A percentile compares a stretch with the other conserved stretches of the same genome.
These are phyloP conservation scores for Ceratobasidium sp. DNA, from an alignment of 1,284 basidiomycete species.

Conservation along the genomic window DNA sequence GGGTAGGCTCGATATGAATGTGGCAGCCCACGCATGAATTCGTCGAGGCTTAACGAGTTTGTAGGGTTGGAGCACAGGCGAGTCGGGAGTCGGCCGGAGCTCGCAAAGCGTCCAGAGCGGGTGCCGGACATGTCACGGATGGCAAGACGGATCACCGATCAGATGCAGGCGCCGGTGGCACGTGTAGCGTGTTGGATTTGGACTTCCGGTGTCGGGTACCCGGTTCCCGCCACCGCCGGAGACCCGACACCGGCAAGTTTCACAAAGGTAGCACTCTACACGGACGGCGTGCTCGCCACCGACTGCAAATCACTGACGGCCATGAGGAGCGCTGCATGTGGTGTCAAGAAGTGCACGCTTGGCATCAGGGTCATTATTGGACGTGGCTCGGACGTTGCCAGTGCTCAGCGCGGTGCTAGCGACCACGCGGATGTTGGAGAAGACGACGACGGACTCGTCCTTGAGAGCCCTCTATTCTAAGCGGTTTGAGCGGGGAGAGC, in stretches of 20 bases:
- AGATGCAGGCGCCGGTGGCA: conserved; percentile 4
- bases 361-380: conserved; percentile 17
- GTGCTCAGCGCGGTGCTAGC: not conserved
- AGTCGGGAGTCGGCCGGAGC: conserved; percentile 28
- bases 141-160: not conserved
- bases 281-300: not conserved
- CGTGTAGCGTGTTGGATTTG: not conserved
- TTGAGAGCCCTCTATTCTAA: not conserved
- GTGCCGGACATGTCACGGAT: too few species aligned
- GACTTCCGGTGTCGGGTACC: not conserved
- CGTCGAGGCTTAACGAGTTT: too few species aligned
- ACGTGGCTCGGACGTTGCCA: not conserved
- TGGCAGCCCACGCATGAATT: too few species aligned
- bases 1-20: not conserved
- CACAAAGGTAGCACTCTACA: not conserved
- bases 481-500: not conserved
- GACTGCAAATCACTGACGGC: not conserved
- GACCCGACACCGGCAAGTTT: not conserved
- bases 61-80: too few species aligned
- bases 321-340: not conserved
- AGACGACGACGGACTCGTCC: not conserved
- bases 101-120: too few species aligned
- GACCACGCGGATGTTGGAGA: conserved; percentile 18
- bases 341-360: not conserved
- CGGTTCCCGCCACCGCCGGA: not conserved